These are phyloP conservation scores for Citrus reticulata DNA, from an alignment of 345 rosid species.

Conservation along the genomic window DNA sequence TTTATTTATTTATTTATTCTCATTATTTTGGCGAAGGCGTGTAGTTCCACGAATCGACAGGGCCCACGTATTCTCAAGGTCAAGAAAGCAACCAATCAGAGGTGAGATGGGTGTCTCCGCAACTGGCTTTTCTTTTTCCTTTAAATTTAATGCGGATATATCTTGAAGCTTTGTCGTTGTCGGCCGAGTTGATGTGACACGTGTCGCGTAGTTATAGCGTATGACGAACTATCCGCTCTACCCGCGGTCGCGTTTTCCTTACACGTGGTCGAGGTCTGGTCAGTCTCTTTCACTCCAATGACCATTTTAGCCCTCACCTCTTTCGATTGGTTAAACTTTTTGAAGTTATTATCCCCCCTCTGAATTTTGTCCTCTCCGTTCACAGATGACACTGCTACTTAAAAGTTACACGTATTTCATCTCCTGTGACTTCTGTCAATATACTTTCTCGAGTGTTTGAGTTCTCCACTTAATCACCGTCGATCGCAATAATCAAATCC, in stretches of 20 bases:
- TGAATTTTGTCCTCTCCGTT: not conserved
- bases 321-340: not conserved
- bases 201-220: conserved; percentile 16
- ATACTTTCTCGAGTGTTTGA: not conserved
- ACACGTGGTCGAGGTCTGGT: conserved; percentile 12
- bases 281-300: not conserved
- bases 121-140: conserved; percentile 22
- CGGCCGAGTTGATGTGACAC: conserved; percentile 26
- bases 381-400: too few species aligned
- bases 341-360: not conserved
- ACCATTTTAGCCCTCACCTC: conserved; percentile 6
- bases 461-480: not conserved
- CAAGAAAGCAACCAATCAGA: conserved; percentile 49
- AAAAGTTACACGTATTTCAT: not conserved
- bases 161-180: conserved; percentile 40
- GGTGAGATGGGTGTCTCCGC: conserved; percentile 32
- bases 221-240: conserved; percentile 17
- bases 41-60: conserved; percentile 28
- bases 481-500: not conserved
- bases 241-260: not conserved
- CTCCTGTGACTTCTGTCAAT: not conserved
- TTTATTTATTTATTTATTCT: too few species aligned
- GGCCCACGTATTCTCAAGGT: conserved; percentile 43
- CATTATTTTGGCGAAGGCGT: conserved; percentile 1
- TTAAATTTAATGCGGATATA: conserved; percentile 30